Base-by-base conservation (phyloP, 805 yeast species). In the Nakazawaea ishiwadae region DNA sequence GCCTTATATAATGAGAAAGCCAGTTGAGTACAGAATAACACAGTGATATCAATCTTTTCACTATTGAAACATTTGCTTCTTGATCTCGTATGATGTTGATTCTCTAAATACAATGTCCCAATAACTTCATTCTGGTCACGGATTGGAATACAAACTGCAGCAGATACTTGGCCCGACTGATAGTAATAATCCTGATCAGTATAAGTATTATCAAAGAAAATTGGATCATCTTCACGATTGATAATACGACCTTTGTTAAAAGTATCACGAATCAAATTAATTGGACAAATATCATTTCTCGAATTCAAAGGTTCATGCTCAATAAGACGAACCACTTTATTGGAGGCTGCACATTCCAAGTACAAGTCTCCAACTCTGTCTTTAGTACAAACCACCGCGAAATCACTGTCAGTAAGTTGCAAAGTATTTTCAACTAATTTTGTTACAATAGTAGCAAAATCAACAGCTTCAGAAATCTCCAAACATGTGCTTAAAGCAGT, bases 1-100 rank as follows among this genome's bases (percentile, higher is more conserved):
- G 75, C 67, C 47, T 75, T 74, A 24, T 66, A 69, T 18, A 75
- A 55, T 2, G 79, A 69, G 15, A 75, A 75, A 0, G 75, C 74
- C 5, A 77, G 76, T 48, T 74, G 79, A 0, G 75, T 65, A 44
- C 77, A 69, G 31, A 75, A 55, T 40, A 75, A 57, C 5, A 59
- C 57, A 4, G 68, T 55, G 35, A 73, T 51, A 40, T 68, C 71
- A n/a, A 63, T 49, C 43, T 65, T 65, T 14, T 58, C 60, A 9
- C 55, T 51, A 9, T 61, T 54, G 46, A 66, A 63, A 24, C 57
- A 43, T n/a, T 48, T 46, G 2, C 28, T 40, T 20, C 34, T 41
- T n/a, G 21, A 23, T 16, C 29, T 47, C 46, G 33, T 46, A n/a
- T 26, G 28, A 33, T 47, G 51, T 44, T 54, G 58, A 27, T 55